Evolutionary conservation across 176 grass and related monocot genomes (phyloP), one percentile per base, ranked within the genome.

Genomic region (Calamus simplicifolius): DNA sequence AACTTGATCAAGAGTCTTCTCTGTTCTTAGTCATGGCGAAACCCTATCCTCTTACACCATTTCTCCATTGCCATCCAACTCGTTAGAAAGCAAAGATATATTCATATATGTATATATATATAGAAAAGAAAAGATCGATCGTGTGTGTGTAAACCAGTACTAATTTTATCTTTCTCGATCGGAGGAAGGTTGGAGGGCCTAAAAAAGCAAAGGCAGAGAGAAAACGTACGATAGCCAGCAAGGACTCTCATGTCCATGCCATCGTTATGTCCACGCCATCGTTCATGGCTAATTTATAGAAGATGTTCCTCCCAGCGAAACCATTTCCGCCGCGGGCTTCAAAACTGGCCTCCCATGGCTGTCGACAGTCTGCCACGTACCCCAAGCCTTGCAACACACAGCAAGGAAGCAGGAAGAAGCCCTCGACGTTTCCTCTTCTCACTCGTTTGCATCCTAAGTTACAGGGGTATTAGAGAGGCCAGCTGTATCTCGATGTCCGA

Each of bases 181-280:
- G 23, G 71, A 85, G 69, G 74, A 85, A 88, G 0, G 87, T 81
- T 43, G 88, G 70, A 7, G 81, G 93, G 4, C 70, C 69, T 62
- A 92, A 73, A 66, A 98, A 81, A 66, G 57, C 72, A 59, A 84
- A 73, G 48, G 87, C 87, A 64, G 92, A 92, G 75, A 90, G 77
- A 66, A 85, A 92, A 23, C 87, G n/a, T n/a, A n/a, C n/a, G 79
- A 66, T 91, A 92, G 48, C 87, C 81, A 25, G 82, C 55, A 29
- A 92, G 77, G 14, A 98, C 66, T 48, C 78, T 62, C 84, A 89
- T 78, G 79, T 88, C 84, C 93, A 98, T 98, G 60, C 93, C 93
- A 73, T 92, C 93, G 61, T 51, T 69, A 89, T 78, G 79, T 88
- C 84, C 93, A 98, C 92, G 60, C 93, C 93, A 73, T 92, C 93